A percentile compares a stretch with the other conserved stretches of the same genome.
These are phyloP conservation scores for Vitis riparia DNA, from an alignment of 164 flowering plant species.

Conservation along the genomic window DNA sequence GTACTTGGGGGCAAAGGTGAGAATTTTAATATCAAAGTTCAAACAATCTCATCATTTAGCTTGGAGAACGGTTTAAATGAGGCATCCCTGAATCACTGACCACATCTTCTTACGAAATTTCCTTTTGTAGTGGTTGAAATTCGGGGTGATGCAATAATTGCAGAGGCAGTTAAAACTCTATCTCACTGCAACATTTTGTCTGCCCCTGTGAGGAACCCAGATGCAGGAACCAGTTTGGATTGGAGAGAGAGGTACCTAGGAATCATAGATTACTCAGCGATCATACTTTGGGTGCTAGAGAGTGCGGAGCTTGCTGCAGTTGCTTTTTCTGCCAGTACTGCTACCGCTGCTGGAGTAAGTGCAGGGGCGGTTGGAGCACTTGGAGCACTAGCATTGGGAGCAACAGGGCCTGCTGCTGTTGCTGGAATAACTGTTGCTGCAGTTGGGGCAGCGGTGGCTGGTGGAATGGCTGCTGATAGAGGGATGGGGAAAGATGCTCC, in stretches of 20 bases:
- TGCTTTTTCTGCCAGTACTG: conserved; percentile 69
- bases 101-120: not conserved
- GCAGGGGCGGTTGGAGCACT: conserved; percentile 85
- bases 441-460: conserved; percentile 85
- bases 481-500: conserved; percentile 76
- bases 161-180: conserved; percentile 69
- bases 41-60: too few relatives aligned
- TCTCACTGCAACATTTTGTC: conserved; percentile 76
- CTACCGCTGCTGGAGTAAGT: conserved; percentile 86
- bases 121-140: conserved; percentile 74
- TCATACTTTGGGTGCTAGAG: conserved; percentile 86
- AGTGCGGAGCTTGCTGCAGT: conserved; percentile 86
- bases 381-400: conserved; percentile 83
- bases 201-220: conserved; percentile 79
- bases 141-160: conserved; percentile 62
- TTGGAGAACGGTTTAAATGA: not conserved
- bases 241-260: conserved; percentile 87
- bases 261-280: conserved; percentile 76
- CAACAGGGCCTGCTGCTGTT: conserved; percentile 81
- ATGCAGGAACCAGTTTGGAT: conserved; percentile 39
- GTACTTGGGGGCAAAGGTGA: conserved; percentile 83
- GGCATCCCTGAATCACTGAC: not conserved
- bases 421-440: conserved; percentile 88
- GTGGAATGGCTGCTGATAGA: conserved; percentile 73
- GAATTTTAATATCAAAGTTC: not conserved